Evolutionary conservation across 768 basidiomycete species (phyloP).

Genomic region (Leucocoprinus birnbaumii): DNA sequence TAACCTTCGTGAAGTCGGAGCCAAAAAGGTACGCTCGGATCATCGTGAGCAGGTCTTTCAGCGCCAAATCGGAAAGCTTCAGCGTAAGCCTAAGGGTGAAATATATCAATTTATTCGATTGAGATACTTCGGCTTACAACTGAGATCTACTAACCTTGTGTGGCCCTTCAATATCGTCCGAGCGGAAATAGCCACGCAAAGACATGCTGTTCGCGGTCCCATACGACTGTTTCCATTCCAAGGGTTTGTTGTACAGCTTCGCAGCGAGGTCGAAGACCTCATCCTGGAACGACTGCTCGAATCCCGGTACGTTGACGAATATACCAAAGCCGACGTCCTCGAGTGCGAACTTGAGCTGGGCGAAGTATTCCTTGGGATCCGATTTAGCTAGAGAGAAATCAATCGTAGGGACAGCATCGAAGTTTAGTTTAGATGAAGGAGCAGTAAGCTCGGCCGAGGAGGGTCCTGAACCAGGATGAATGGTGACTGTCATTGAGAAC

Average conservation of each 20-base stretch:
- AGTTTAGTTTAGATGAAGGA: not conserved
- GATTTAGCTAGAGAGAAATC: not conserved
- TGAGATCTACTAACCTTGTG: too few species aligned
- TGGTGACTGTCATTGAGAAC: too few species aligned
- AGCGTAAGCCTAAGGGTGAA: too few species aligned
- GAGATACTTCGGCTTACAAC: too few species aligned
- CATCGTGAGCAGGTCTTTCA: too few species aligned
- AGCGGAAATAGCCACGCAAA: not conserved
- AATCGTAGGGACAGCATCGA: not conserved
- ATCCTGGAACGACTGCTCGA: not conserved
- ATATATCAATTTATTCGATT: too few species aligned
- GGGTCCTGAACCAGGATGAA: too few species aligned
- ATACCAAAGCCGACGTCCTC: not conserved
- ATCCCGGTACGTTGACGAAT: not conserved
- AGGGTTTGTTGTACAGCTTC: not conserved
- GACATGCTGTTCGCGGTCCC: not conserved
- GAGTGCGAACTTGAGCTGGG: not conserved
- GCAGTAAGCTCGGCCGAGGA: too few species aligned
- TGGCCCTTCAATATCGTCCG: not conserved
- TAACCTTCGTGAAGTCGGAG: too few species aligned
- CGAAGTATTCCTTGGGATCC: not conserved
- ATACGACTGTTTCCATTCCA: not conserved
- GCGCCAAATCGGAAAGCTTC: too few species aligned
- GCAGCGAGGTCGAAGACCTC: not conserved
- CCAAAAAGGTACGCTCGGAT: too few species aligned